Evolutionary conservation across 257 asterid species (phyloP).

Genomic region (Solanum chaucha): DNA sequence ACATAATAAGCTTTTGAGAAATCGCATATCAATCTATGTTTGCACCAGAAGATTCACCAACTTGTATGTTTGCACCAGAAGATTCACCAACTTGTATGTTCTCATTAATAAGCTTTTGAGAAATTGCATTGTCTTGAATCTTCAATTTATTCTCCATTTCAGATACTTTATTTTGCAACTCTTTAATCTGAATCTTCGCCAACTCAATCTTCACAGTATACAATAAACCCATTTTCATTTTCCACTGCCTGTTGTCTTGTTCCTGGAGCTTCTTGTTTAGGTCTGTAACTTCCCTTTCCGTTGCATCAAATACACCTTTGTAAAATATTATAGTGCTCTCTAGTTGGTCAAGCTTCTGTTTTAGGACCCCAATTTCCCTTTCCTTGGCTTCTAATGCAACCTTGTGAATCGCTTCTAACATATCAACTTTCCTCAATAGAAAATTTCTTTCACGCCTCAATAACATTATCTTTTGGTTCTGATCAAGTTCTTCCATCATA

Average conservation of each 20-base stretch:
- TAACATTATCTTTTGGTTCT: background rate
- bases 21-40: background rate
- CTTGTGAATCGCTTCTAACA: background rate
- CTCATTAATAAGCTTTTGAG: background rate
- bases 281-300: background rate
- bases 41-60: too few relatives aligned
- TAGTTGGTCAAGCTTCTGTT: background rate
- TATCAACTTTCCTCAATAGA: background rate
- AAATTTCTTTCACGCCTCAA: background rate
- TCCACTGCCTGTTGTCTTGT: background rate
- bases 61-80: background rate
- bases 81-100: background rate
- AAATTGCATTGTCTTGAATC: background rate
- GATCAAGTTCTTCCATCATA: background rate
- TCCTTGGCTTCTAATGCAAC: background rate
- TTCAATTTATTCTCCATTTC: background rate
- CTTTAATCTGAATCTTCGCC: background rate
- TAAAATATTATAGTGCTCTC: background rate
- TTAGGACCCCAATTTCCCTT: background rate
- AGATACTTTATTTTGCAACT: background rate
- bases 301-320: background rate
- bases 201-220: background rate
- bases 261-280: background rate
- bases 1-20: background rate
- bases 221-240: background rate